Percentiles rank a stretch among this genome's conserved stretches.
phyloP scores from a whole-genome alignment of 2,329 filamentous ascomycete species.

The Elsinoe perseae region DNA sequence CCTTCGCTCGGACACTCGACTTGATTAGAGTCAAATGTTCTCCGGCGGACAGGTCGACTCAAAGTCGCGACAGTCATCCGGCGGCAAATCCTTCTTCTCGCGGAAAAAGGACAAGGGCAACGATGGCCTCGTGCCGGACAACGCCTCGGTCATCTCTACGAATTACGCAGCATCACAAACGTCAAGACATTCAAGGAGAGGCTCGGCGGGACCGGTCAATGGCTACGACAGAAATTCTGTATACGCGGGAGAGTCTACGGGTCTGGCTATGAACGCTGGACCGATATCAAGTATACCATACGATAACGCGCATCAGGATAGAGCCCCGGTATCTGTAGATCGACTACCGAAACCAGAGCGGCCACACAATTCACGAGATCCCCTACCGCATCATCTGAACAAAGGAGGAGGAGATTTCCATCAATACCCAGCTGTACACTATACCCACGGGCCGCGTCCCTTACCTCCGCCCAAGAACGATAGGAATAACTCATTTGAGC shows the following conservation, averaged over 20 bases:
- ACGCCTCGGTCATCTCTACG: slow-evolving; percentile 35
- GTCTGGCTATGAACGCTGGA: slow-evolving; percentile 67
- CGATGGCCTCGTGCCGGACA: slow-evolving; percentile 50
- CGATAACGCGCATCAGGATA: slow-evolving; percentile 59
- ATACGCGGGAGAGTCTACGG: slow-evolving; percentile 39
- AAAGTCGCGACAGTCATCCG: slow-evolving; percentile 75
- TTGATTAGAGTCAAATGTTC: slow-evolving; percentile 24
- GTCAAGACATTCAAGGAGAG: slow-evolving; percentile 63
- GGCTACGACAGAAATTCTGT: slow-evolving; percentile 19
- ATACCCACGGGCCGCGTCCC: slow-evolving; percentile 54
- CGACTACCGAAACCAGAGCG: slow-evolving; percentile 60
- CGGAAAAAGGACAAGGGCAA: slow-evolving; percentile 72
- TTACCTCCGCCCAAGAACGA: slow-evolving; percentile 51
- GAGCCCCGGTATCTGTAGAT: slow-evolving; percentile 64
- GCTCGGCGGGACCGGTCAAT: slow-evolving; percentile 40
- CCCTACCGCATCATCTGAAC: slow-evolving; percentile 74
- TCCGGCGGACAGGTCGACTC: slow-evolving; percentile 55
- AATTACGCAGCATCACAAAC: slow-evolving; percentile 32
- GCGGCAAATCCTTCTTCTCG: slow-evolving; percentile 78
- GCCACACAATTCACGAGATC: slow-evolving; percentile 56
- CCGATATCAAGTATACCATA: slow-evolving; percentile 85
- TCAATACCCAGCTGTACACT: slow-evolving; percentile 69
- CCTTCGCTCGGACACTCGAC: neutral
- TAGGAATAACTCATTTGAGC: slow-evolving; percentile 56
- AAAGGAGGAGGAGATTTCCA: slow-evolving; percentile 73